Base-by-base conservation (phyloP, 2,329 filamentous ascomycete genomes). In the Ascochyta lentis region DNA sequence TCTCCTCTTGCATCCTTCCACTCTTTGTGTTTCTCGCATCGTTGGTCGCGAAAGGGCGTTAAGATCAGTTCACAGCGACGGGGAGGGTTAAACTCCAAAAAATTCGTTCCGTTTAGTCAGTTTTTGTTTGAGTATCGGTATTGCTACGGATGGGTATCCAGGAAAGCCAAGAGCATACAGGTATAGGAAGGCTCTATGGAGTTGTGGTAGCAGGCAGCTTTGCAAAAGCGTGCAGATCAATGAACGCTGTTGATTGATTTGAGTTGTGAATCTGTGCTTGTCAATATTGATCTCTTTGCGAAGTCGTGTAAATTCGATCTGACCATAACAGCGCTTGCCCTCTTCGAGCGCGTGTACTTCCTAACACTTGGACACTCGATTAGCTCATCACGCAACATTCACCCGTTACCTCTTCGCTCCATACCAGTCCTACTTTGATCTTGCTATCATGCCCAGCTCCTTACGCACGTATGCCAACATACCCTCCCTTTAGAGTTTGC, bases 1-100 rank as follows among this genome's bases (percentile, higher is more conserved):
- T 66, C 64, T 65, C 58, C 67, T 63, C 62, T 67, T 71, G 68
- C 68, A 54, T 70, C 64, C 69, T 67, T 65, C 69, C 69, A 67
- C 65, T 71, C 61, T 59, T 60, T 57, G 60, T 60, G 63, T 62
- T 45, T 57, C 1, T 29, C 56, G 63, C 63, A 49, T 54, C 54
- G 42, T 56, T 47, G 34, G 35, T 35, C 49, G 60, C 57, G 58
- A 62, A 60, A 58, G 62, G 65, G 49, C 62, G 67, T 70, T 66
- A 49, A 65, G 56, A 65, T 59, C 40, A 45, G 50, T 47, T 37
- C 45, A 38, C 60, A 50, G 64, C 64, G 61, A 63, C 29, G 61
- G 66, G 27, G 63, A 63, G 61, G 64, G 54, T 57, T 31, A 58
- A 54, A 49, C 41, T 46, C 38, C 44, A 45, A 49, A 56, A 51